phyloP scores from a whole-genome alignment of 768 basidiomycete species.

The Filobasidium floriforme region DNA sequence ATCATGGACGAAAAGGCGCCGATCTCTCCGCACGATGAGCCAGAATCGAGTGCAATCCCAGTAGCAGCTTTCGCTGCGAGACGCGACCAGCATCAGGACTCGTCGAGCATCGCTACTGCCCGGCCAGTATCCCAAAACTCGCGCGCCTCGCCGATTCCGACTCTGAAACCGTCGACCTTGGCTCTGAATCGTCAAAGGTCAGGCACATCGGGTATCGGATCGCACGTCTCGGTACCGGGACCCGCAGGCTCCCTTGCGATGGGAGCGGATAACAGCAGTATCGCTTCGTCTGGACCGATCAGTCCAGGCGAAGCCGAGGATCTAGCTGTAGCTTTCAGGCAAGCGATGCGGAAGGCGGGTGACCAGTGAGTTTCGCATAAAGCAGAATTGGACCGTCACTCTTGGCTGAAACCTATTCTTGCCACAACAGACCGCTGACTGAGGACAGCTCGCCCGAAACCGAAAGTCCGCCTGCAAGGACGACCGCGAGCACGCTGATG shows the following conservation, averaged over 20 bases:
- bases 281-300: slow-evolving; percentile 10
- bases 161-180: neutral
- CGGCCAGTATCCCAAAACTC: neutral
- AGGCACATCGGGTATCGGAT: neutral
- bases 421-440: slow-evolving; percentile 8
- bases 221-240: neutral
- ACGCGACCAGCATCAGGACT: neutral
- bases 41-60: neutral
- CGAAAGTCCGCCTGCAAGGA: neutral
- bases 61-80: neutral
- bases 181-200: neutral
- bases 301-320: slow-evolving; percentile 60
- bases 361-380: slow-evolving; percentile 15
- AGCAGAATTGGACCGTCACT: neutral
- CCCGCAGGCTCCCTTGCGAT: neutral
- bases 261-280: slow-evolving; percentile 4
- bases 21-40: neutral
- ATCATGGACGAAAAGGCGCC: neutral
- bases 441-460: slow-evolving; percentile 17
- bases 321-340: slow-evolving; percentile 86
- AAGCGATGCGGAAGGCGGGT: slow-evolving; percentile 78
- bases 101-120: neutral
- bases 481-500: slow-evolving; percentile 9
- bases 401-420: neutral
- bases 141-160: neutral